These are phyloP conservation scores for Phaeolepiota aurea DNA, from an alignment of 768 basidiomycete species.

Conservation along the genomic window DNA sequence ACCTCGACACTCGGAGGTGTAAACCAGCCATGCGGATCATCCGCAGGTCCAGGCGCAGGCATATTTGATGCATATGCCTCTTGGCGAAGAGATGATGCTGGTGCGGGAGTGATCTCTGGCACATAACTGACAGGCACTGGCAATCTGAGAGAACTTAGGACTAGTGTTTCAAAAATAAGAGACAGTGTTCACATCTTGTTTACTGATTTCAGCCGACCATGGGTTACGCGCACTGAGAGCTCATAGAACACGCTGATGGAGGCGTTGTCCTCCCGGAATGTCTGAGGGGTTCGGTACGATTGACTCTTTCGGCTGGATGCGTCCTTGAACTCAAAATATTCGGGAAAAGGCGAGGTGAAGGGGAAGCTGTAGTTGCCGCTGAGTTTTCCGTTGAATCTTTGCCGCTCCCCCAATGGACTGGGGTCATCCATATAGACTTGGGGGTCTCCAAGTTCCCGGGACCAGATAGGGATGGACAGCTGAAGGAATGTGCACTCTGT, in stretches of 20 bases:
- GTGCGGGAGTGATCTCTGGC: too few species aligned
- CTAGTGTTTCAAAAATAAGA: constrained; percentile 7
- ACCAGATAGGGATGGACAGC: not conserved
- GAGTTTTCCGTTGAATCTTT: not conserved
- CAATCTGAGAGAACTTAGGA: constrained; percentile 9
- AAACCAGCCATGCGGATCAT: not conserved
- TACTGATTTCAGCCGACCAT: constrained; percentile 6
- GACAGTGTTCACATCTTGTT: not conserved
- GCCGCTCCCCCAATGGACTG: too few species aligned
- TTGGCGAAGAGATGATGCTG: not conserved
- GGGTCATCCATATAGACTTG: too few species aligned
- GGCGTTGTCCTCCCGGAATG: constrained; percentile 7
- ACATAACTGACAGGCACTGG: constrained; percentile 19
- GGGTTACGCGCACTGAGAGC: constrained; percentile 5
- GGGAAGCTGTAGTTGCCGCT: not conserved
- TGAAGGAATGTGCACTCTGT: not conserved
- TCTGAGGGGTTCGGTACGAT: constrained; percentile 8
- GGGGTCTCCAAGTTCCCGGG: not conserved
- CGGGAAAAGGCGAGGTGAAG: not conserved
- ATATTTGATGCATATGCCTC: not conserved
- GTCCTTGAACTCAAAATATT: too few species aligned
- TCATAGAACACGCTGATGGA: constrained; percentile 8
- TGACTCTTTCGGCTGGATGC: too few species aligned
- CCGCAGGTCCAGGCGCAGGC: not conserved
- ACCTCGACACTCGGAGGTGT: too few species aligned